Percentiles rank a stretch among this genome's conserved stretches.
Evolutionary conservation across 805 yeast genomes (phyloP).

Genomic region (Candida wancherniae): DNA sequence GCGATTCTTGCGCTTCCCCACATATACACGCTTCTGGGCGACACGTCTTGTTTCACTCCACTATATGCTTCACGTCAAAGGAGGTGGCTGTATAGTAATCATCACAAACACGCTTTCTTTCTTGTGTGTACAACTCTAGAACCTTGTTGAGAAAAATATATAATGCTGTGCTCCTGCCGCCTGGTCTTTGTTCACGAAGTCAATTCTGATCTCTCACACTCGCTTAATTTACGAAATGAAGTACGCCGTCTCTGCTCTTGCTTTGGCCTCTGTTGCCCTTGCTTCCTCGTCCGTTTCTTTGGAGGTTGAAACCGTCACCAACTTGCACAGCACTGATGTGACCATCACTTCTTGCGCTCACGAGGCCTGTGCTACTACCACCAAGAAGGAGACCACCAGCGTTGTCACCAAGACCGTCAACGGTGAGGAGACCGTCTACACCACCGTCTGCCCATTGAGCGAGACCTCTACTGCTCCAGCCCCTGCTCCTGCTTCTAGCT

Average conservation of each 20-base stretch:
- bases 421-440: slow-evolving; percentile 22
- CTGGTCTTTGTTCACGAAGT: not conserved
- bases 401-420: slow-evolving; percentile 23
- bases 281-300: slow-evolving; percentile 19
- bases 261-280: slow-evolving; percentile 20
- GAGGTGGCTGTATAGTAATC: too few relatives aligned
- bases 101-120: slow-evolving; percentile 2
- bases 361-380: slow-evolving; percentile 18
- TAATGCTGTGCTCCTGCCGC: slow-evolving; percentile 1
- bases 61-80: too few relatives aligned
- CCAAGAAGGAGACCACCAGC: slow-evolving; percentile 12
- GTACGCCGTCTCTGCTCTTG: slow-evolving; percentile 17
- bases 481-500: slow-evolving; percentile 4
- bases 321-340: slow-evolving; percentile 22
- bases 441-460: slow-evolving; percentile 17
- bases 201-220: slow-evolving; percentile 1
- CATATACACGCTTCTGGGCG: not conserved
- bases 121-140: not conserved
- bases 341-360: slow-evolving; percentile 25
- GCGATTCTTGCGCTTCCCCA: not conserved
- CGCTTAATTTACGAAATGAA: slow-evolving; percentile 17
- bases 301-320: slow-evolving; percentile 17
- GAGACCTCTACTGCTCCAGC: slow-evolving; percentile 14
- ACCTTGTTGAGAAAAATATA: not conserved
- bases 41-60: slow-evolving; percentile 5